Percentiles rank a stretch among this genome's conserved stretches.
Conservation (phyloP, 2,329 filamentous ascomycete genomes). For the Aspergillus cejpii region DNA sequence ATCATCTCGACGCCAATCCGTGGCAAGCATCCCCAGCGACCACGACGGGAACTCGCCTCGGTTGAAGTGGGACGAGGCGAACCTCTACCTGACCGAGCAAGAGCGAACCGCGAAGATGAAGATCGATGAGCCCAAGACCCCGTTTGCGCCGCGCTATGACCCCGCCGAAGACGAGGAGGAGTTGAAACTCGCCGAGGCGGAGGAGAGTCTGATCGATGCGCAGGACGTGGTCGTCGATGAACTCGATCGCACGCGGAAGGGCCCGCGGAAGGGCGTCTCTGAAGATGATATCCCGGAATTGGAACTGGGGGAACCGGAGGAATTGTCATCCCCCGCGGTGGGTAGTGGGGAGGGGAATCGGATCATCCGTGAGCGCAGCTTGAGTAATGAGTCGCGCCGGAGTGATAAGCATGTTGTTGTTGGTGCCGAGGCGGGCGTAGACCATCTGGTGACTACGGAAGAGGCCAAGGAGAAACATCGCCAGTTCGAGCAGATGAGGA, state of each 20-base stretch:
- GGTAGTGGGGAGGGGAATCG: constrained; percentile 38
- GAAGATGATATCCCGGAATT: constrained; percentile 86
- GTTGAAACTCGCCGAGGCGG: constrained; percentile 27
- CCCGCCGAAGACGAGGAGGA: constrained; percentile 80
- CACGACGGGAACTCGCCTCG: constrained; percentile 60
- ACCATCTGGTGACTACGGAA: constrained; percentile 50
- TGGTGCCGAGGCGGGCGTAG: constrained; percentile 34
- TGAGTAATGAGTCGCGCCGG: constrained; percentile 38
- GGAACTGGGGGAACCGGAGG: constrained; percentile 87
- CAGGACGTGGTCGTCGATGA: constrained; percentile 64
- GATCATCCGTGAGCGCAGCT: constrained; percentile 38
- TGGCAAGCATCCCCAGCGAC: constrained; percentile 44
- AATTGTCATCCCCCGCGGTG: constrained; percentile 49
- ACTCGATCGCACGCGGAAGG: constrained; percentile 49
- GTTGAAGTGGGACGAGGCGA: constrained; percentile 97
- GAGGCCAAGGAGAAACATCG: constrained; percentile 88
- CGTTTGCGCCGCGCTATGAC: constrained; percentile 88
- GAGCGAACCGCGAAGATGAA: constrained; percentile 96
- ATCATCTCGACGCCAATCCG: constrained; percentile 67
- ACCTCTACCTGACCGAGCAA: constrained; percentile 94
- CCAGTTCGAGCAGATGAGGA: constrained; percentile 83
- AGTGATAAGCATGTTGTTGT: constrained; percentile 76
- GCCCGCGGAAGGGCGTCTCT: constrained; percentile 38
- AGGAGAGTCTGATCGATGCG: constrained; percentile 53
- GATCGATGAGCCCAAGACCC: constrained; percentile 97